Base-by-base conservation (phyloP, 257 asterid genomes). In the Plantago major region DNA sequence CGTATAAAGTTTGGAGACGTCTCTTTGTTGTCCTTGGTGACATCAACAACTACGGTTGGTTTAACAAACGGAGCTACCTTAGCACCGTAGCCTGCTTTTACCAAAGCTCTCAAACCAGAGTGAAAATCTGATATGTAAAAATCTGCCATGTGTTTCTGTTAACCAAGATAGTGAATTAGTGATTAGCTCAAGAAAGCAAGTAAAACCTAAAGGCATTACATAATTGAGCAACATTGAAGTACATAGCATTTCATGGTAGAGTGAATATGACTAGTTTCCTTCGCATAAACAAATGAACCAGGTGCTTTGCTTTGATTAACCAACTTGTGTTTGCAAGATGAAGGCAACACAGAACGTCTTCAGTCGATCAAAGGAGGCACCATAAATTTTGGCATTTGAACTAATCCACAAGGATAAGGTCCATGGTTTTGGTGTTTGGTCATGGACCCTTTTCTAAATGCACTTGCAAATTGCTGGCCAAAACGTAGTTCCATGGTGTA, bases 21-120 rank as follows among this genome's bases (percentile, higher is more conserved):
- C 44, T 71, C 83, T 67, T 60, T 74, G 71, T 84, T 79, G 6
- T 43, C 52, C 13, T 46, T 46, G 37, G 66, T 72, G 18, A 77
- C 62, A 57, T 84, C 78, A 33, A 79, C 62, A 61, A 73, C 75
- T 22, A 76, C 71, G n/a, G 78, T 51, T 66, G 82, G 78, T 42
- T 76, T 70, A 62, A 81, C 84, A 59, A 79, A 72, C 14, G 88
- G 82, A 8, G 82, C 70, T 22, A 84, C 84, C 58, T 78, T 79
- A 12, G 88, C 84, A 66, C 86, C 86, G 55, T 77, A 71, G 30
- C 88, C 92, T 48, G 92, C 81, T 73, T 84, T 84, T 22, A 84
- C 86, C 42, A 84, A 70, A 69, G 88, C 88, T 72, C 92, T 79
- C 51, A 75, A 68, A 43, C 92, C 92, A 57, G 92, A 77, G 67